Base-by-base conservation (phyloP, 768 basidiomycete genomes). In the Xerocomus potaroensis region DNA sequence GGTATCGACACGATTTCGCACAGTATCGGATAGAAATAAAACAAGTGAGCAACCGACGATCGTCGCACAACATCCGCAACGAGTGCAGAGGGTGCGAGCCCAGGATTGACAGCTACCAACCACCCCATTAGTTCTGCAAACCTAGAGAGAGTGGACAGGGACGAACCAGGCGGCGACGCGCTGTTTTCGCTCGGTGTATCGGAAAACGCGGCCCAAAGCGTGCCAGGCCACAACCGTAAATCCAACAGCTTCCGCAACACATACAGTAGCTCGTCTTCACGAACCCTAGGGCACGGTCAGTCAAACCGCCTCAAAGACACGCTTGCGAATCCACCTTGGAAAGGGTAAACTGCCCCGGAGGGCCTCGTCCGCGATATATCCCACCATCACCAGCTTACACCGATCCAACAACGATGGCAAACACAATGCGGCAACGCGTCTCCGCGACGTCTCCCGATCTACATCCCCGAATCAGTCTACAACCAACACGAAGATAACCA, bases 211-310 rank as follows among this genome's bases (percentile, higher is more conserved):
- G 87, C 85, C 84, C 84, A 88, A 8, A 92, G 65, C 2, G 82
- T 81, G 3, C 87, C 87, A 11, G 81, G 72, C 80, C 81, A 87
- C 9, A 96, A 67, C n/a, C 74, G 73, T 18, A 93, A 69, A 29
- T 77, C 75, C 11, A 80, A 70, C n/a, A 97, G 69, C 51, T 90
- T 88, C 33, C 79, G 79, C 11, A 97, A 68, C 22, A 92, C 77
- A 59, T 93, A 95, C 2, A 94, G 62, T 12, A 98, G 61, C 56
- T 97, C 95, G 56, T 95, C 91, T 64, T 97, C 92, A 21, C 91
- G 77, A 1, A 81, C 79, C 45, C 93, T 93, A n/a, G n/a, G n/a
- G 16, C 30, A 29, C 36, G 40, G 37, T 47, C 6, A 47, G 22
- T 8, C 14, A 18, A 19, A 2, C 14, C 8, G 42, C 4, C 24